A percentile compares a stretch with the other conserved stretches of the same genome.
These are phyloP conservation scores for Rhododendron ferrugineum DNA, from an alignment of 148 eudicot genomes.

Conservation along the genomic window DNA sequence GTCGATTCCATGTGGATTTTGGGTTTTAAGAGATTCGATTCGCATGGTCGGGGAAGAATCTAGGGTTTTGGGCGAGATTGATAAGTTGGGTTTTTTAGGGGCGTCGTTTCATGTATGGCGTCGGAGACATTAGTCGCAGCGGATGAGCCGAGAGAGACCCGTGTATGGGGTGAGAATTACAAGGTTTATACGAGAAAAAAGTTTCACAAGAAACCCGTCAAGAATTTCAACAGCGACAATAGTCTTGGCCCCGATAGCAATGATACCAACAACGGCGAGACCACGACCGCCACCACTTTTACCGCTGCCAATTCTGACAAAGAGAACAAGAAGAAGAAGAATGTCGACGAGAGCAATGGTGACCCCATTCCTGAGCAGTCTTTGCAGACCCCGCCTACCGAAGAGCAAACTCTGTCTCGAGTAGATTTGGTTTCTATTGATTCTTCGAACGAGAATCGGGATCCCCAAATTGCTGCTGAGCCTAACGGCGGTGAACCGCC, in stretches of 20 bases:
- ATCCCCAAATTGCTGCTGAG: constrained; percentile 10
- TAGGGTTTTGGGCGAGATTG: constrained; percentile 12
- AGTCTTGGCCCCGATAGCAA: background rate
- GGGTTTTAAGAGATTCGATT: background rate
- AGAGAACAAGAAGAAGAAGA: background rate
- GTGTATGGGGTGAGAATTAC: constrained; percentile 24
- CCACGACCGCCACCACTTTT: background rate
- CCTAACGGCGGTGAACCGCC: constrained; percentile 9
- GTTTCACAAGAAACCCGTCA: background rate
- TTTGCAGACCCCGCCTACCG: constrained; percentile 9
- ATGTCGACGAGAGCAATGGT: background rate
- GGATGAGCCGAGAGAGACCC: constrained; percentile 16
- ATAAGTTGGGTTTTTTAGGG: constrained; percentile 14
- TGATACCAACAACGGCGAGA: background rate
- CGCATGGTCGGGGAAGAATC: constrained; percentile 3
- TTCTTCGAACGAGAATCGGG: constrained; percentile 19
- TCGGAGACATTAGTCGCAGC: constrained; percentile 27
- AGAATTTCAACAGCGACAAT: background rate
- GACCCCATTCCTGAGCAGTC: constrained; percentile 10
- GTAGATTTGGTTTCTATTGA: constrained; percentile 27
- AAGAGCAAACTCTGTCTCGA: constrained; percentile 10
- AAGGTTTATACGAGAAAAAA: constrained; percentile 35
- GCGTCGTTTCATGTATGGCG: constrained; percentile 33
- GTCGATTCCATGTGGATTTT: background rate
- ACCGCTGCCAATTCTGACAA: background rate